Evolutionary conservation across 2,329 filamentous ascomycete genomes (phyloP).

Genomic region (Triangularia verruculosa): DNA sequence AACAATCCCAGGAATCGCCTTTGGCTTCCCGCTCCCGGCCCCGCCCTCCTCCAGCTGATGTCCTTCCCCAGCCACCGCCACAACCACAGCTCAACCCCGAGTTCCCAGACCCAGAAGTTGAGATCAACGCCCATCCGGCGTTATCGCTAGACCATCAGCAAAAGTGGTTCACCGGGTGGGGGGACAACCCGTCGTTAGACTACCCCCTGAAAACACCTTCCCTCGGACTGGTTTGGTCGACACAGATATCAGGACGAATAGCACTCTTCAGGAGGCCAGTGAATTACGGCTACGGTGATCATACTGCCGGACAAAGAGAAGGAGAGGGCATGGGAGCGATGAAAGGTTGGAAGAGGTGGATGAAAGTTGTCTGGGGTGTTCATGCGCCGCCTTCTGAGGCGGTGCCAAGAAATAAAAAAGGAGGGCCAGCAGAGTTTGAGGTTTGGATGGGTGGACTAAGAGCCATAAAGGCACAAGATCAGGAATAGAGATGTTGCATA

Average conservation of each 20-base stretch:
- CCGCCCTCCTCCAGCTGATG: constrained; percentile 37
- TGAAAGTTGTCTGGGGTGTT: constrained; percentile 87
- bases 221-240: constrained; percentile 85
- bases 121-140: constrained; percentile 38
- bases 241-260: constrained; percentile 79
- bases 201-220: constrained; percentile 74
- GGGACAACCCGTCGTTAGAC: constrained; percentile 55
- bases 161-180: constrained; percentile 94
- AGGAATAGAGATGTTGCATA: neutral
- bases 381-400: constrained; percentile 59
- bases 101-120: neutral
- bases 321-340: constrained; percentile 39
- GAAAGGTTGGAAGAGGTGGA: constrained; percentile 66
- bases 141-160: constrained; percentile 85
- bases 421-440: constrained; percentile 66
- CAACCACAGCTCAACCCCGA: neutral
- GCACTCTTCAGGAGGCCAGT: constrained; percentile 72
- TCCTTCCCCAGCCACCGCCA: constrained; percentile 17
- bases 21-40: constrained; percentile 46
- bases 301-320: constrained; percentile 34
- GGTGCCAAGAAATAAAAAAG: constrained; percentile 22
- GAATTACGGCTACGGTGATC: constrained; percentile 33
- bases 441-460: constrained; percentile 65
- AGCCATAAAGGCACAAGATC: constrained; percentile 28
- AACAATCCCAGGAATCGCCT: constrained; percentile 44